Base-by-base conservation (phyloP, 2,329 filamentous ascomycete genomes). In the Fusarium udum region DNA sequence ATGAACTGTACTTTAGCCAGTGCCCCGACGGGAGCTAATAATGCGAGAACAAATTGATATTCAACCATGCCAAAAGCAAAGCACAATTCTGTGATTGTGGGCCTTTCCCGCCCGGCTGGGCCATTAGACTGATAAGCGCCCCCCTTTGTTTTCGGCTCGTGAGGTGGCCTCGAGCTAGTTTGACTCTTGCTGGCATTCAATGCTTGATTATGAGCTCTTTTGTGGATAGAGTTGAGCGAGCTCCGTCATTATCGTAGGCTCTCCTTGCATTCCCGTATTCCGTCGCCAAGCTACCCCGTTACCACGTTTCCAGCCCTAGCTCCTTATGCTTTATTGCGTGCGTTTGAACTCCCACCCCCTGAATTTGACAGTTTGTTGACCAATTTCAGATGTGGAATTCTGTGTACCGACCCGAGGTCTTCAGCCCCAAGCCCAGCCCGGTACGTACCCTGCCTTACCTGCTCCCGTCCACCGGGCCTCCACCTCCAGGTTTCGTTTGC, bases 241-340 rank as follows among this genome's bases (percentile, higher is more conserved):
- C 68, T 67, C 62, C 55, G 53, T 73, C 70, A 66, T 70, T 56
- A 58, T 71, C 70, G 42, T 71, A 46, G 36, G 66, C 67, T 71
- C 71, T 74, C 71, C 71, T 70, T 73, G 71, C 71, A 73, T 74
- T 73, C 71, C 71, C 67, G 71, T 71, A 71, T 74, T 69, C 67
- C 67, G 53, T 46, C 60, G 71, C 71, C 71, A 72, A 73, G 71
- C 28, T 71, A 52, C 39, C 42, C 71, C 68, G 71, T 73, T 39
- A 74, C 71, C 71, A 73, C 71, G 71, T 74, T 73, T 73, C 71
- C 67, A 74, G 67, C 71, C 71, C 71, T 72, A 68, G 70, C 56
- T 58, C 34, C 53, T 49, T 61, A 28, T 55, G 51, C 34, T 59
- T 56, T 68, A 68, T 68, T 61, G 67, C 62, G 43, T 64, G 67